phyloP scores from a whole-genome alignment of 768 basidiomycete genomes.

The Flagelloscypha sp. region DNA sequence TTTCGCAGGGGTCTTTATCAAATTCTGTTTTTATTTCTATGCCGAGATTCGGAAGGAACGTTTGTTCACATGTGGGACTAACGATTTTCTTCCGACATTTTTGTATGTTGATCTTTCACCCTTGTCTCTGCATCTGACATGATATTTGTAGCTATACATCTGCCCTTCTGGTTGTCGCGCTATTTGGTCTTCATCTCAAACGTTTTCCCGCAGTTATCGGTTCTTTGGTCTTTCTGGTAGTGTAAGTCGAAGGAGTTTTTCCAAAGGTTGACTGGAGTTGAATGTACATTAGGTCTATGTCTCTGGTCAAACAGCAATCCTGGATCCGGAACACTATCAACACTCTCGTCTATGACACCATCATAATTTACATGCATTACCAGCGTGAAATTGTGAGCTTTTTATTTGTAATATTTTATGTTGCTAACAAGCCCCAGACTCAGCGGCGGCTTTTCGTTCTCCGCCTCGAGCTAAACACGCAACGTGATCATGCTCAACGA shows the following conservation, averaged over 20 bases:
- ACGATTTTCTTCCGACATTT: constrained; percentile 32
- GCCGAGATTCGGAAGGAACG: constrained; percentile 13
- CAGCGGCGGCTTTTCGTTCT: constrained; percentile 63
- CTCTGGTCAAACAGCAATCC: not conserved
- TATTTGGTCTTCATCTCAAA: constrained; percentile 64
- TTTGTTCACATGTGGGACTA: constrained; percentile 32
- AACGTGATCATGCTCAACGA: constrained; percentile 50
- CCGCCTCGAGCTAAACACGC: constrained; percentile 71
- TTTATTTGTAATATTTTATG: constrained; percentile 18
- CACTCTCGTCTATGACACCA: constrained; percentile 24
- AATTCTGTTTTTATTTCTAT: constrained; percentile 40
- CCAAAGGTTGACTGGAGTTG: not conserved
- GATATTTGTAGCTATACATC: constrained; percentile 15
- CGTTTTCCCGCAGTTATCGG: constrained; percentile 58
- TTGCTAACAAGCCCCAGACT: constrained; percentile 41
- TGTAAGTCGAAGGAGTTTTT: constrained; percentile 25
- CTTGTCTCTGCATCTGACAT: not conserved
- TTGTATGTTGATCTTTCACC: constrained; percentile 16
- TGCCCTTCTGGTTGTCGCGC: constrained; percentile 56
- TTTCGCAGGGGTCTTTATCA: too few relatives aligned
- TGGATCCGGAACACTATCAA: constrained; percentile 1
- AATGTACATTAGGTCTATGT: constrained; percentile 1
- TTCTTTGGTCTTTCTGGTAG: constrained; percentile 42
- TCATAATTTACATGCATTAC: constrained; percentile 75
- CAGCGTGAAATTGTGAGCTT: constrained; percentile 49